These are phyloP conservation scores for Ogataea siamensis DNA, from an alignment of 805 yeast species.

Conservation along the genomic window DNA sequence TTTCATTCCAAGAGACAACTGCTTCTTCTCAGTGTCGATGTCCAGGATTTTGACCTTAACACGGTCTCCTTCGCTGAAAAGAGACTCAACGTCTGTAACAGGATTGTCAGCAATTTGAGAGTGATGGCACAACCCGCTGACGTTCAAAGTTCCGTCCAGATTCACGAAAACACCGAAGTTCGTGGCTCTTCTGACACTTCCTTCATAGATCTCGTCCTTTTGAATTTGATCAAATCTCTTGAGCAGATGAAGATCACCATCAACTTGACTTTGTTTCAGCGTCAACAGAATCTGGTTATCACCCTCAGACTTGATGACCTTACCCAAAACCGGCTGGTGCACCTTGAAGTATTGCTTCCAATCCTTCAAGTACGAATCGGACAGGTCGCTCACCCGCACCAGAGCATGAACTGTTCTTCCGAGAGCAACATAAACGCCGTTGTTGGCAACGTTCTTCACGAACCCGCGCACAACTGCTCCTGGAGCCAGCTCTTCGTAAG, in stretches of 20 bases:
- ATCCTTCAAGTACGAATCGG: constrained; percentile 78
- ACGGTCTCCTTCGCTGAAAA: constrained; percentile 86
- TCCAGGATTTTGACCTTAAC: constrained; percentile 81
- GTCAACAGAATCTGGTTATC: constrained; percentile 72
- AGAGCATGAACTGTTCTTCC: constrained; percentile 73
- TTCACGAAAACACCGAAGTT: constrained; percentile 91
- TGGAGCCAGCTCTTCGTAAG: constrained; percentile 52
- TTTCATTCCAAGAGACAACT: constrained; percentile 87
- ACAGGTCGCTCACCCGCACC: constrained; percentile 75
- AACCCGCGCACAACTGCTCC: constrained; percentile 84
- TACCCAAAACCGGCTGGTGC: constrained; percentile 74
- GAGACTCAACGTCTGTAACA: constrained; percentile 53
- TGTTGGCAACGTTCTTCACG: constrained; percentile 67
- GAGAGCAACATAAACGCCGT: constrained; percentile 75
- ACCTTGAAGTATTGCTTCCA: constrained; percentile 79
- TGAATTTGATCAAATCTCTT: constrained; percentile 66
- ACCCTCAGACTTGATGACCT: constrained; percentile 59
- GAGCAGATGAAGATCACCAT: constrained; percentile 59
- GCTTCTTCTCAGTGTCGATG: constrained; percentile 62
- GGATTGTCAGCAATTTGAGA: constrained; percentile 75
- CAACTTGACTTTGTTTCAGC: constrained; percentile 74
- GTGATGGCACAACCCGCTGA: constrained; percentile 86
- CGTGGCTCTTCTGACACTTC: constrained; percentile 70
- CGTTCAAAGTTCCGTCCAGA: constrained; percentile 67
- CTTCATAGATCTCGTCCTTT: constrained; percentile 72